A percentile compares a stretch with the other conserved stretches of the same genome.
phyloP scores from a whole-genome alignment of 352 stramenopile species.

The Globisporangium solare region DNA sequence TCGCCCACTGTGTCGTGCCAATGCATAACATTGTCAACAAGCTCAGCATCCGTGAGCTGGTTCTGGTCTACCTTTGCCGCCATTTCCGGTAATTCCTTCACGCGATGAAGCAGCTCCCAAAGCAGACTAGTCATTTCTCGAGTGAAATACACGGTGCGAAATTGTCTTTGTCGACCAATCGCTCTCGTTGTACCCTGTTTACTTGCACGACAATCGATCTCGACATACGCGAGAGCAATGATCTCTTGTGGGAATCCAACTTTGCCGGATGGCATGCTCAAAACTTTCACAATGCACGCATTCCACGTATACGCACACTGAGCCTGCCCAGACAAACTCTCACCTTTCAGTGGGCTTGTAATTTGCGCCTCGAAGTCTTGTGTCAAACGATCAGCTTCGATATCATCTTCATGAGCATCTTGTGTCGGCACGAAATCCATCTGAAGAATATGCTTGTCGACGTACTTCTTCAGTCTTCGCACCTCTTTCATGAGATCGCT shows the following conservation, averaged over 20 bases:
- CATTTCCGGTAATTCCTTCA: background rate
- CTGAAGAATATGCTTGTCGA: conserved; percentile 39
- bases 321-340: conserved; percentile 1
- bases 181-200: background rate
- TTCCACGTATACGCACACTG: conserved; percentile 25
- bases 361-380: conserved; percentile 36
- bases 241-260: conserved; percentile 22
- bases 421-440: conserved; percentile 37
- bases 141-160: conserved; percentile 42
- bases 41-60: conserved; percentile 2
- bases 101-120: conserved; percentile 17
- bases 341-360: background rate
- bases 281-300: conserved; percentile 31
- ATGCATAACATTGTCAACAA: background rate
- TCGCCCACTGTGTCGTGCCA: background rate
- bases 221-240: conserved; percentile 33
- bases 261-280: conserved; percentile 16
- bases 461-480: conserved; percentile 34
- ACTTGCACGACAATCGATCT: conserved; percentile 7
- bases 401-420: conserved; percentile 20
- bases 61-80: background rate
- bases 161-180: conserved; percentile 8
- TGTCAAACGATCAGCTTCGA: conserved; percentile 44
- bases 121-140: conserved; percentile 20
- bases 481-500: conserved; percentile 18